Evolutionary conservation across 83 land plant species (phyloP), one percentile per base, ranked within the genome.

Genomic region (Diphasiastrum complanatum): DNA sequence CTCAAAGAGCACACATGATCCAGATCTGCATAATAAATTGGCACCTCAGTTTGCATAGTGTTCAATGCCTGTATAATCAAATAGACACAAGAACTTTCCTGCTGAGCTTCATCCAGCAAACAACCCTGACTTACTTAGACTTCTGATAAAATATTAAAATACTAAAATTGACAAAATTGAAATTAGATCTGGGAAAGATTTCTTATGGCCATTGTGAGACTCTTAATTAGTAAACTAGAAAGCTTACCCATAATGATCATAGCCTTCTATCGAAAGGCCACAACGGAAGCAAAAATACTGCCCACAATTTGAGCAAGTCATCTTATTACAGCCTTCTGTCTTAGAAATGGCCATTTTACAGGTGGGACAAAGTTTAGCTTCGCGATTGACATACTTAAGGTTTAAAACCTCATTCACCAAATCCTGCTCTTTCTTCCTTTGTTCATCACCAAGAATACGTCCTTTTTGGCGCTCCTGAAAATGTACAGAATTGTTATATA

Each of bases 301-400:
- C 20, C 86, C 89, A 68, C 97, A 91, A 40, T 87, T 87, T 30
- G 64, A 20, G 66, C 97, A 91, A 1, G 78, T 77, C 85, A 91
- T 84, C 77, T 91, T 91, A 56, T 91, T 91, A 81, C 97, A 91
- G 14, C 97, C 97, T 51, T 82, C 95, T 5, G 72, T 73, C 56
- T 77, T 73, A 22, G 95, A 75, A 8, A 91, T 89, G 6, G 97
- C 97, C 69, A 91, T 84, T 67, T 77, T 84, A 72, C 97, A 91
- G 0, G 72, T 73, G 22, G 97, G 97, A 60, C 97, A 91, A 59
- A 78, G 95, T 68, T 85, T 91, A 24, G 95, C 79, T 70, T 78
- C 83, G 28, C 68, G 63, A 6, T 73, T 64, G 22, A 85, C 74
- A 49, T 78, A 79, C 64, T 72, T 76, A 43, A 85, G 52, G 48